A percentile compares a stretch with the other conserved stretches of the same genome.
phyloP scores from a whole-genome alignment of 768 basidiomycete species.

The Suillus hirtellus region DNA sequence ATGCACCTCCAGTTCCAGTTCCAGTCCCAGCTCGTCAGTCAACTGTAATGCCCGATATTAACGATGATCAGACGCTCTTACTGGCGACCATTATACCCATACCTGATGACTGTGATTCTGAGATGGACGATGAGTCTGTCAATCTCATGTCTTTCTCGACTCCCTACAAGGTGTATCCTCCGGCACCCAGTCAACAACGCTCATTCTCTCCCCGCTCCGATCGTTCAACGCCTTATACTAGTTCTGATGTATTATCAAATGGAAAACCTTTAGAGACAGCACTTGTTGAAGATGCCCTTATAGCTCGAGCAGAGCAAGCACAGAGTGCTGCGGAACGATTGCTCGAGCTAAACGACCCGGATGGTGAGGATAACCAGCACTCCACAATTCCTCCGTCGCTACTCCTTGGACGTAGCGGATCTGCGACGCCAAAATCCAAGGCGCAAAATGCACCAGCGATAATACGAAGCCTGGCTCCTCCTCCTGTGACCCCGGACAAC shows the following conservation, averaged over 20 bases:
- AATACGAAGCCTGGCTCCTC: constrained; percentile 31
- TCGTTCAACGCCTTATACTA: constrained; percentile 46
- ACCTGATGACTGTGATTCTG: constrained; percentile 73
- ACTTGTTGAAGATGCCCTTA: constrained; percentile 80
- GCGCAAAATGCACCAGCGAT: constrained; percentile 36
- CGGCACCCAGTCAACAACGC: constrained; percentile 39
- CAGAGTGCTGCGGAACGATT: constrained; percentile 90
- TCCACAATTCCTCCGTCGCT: constrained; percentile 58
- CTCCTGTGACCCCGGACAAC: constrained; percentile 68
- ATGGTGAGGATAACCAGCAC: constrained; percentile 55
- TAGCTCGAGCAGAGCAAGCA: constrained; percentile 88
- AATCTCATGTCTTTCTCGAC: constrained; percentile 75
- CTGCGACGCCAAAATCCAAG: constrained; percentile 40
- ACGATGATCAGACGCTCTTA: constrained; percentile 62
- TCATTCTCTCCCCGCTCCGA: constrained; percentile 58
- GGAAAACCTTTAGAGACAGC: constrained; percentile 43
- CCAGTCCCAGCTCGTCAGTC: constrained; percentile 45
- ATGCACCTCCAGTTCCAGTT: constrained; percentile 23
- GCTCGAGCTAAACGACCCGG: constrained; percentile 82
- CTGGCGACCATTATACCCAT: constrained; percentile 74
- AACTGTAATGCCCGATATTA: constrained; percentile 41
- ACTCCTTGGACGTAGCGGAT: constrained; percentile 41
- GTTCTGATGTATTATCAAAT: constrained; percentile 64
- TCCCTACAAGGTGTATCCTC: constrained; percentile 54
- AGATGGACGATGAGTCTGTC: constrained; percentile 53